phyloP scores from a whole-genome alignment of 768 basidiomycete genomes.

The Antrodiella citrinella region DNA sequence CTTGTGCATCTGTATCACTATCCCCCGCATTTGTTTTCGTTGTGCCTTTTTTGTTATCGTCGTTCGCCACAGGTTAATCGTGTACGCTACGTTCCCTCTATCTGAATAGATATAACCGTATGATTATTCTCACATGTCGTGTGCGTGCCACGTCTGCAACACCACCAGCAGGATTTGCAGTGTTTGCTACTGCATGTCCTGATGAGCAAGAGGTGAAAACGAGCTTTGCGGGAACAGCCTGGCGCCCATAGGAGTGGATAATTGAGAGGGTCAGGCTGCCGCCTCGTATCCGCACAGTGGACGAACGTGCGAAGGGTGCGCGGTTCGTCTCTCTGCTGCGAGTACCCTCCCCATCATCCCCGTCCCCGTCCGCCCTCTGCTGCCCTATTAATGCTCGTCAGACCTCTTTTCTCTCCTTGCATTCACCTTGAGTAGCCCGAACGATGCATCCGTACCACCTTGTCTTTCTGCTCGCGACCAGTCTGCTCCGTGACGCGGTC shows the following conservation, averaged over 20 bases:
- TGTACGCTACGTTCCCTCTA: not conserved
- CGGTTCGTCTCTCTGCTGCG: not conserved
- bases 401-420: not conserved
- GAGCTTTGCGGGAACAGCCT: not conserved
- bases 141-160: too few relatives aligned
- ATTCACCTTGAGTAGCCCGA: not conserved
- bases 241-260: not conserved
- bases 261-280: too few relatives aligned
- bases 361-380: not conserved
- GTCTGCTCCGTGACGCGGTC: slow-evolving; percentile 19
- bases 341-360: not conserved
- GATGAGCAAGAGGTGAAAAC: too few relatives aligned
- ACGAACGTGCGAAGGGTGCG: slow-evolving; percentile 10
- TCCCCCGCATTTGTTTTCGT: slow-evolving; percentile 2
- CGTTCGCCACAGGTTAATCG: not conserved
- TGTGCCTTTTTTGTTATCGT: not conserved
- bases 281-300: not conserved
- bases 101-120: not conserved
- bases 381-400: slow-evolving; percentile 9
- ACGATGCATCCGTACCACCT: slow-evolving; percentile 15
- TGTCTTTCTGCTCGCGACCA: slow-evolving; percentile 18
- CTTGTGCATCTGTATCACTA: slow-evolving; percentile 17
- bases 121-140: not conserved
- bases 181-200: too few relatives aligned
- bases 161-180: too few relatives aligned